Base-by-base conservation (phyloP, 1,284 basidiomycete species). In the Tranzscheliella williamsii region DNA sequence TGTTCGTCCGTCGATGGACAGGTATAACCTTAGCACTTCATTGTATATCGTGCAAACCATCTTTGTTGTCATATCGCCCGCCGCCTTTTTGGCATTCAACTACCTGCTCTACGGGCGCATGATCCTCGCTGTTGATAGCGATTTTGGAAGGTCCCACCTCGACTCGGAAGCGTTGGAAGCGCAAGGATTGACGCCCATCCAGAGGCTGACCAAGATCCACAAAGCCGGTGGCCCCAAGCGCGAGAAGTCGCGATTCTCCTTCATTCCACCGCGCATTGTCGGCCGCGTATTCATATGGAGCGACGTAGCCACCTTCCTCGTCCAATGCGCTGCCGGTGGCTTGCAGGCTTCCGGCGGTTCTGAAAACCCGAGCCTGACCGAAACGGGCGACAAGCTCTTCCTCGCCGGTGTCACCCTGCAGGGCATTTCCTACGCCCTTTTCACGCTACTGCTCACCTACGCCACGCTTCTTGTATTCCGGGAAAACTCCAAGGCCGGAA, bases 221-320 rank as follows among this genome's bases (percentile, higher is more conserved):
- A 56, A 63, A 32, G 36, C 49, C 4, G 49, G 49, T 6, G 44
- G 54, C 13, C 42, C 42, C 30, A 58, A 52, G 44, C 42, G 29
- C 30, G 53, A 53, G 26, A 52, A 52, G 38, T 60, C 56, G 1
- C 42, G 45, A 20, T 60, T 54, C 29, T 63, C 58, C 4, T 56
- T 67, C 18, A 52, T 72, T 24, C 67, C 55, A 4, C 60, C 67
- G 9, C 55, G 52, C 15, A 57, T 66, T 35, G 60, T 68, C 17
- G 61, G 57, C 7, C 57, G 60, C 32, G 45, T 76, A 29, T 75
- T 76, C 32, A 62, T 75, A 5, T 65, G 61, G 45, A 47, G 43
- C 38, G 75, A 77, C 39, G 64, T 77, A 8, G 22, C 55, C 17
- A 72, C 71, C 2, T 75, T 76, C 40, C 5, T 72, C 9, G 32